phyloP scores from a whole-genome alignment of 192 early-diverging fungal genomes.

The Coemansia biformis region DNA sequence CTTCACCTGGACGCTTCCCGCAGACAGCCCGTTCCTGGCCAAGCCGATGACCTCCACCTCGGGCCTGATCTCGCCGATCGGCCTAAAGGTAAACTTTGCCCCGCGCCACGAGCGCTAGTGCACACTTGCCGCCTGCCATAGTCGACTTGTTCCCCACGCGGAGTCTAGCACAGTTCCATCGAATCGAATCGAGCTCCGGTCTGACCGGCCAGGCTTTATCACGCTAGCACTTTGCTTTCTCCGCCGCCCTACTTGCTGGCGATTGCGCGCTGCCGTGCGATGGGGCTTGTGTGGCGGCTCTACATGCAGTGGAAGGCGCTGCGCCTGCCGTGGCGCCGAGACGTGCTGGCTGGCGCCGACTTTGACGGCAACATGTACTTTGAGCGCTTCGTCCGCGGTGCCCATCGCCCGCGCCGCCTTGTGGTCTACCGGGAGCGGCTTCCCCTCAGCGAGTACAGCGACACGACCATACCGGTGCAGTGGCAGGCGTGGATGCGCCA shows the following conservation, averaged over 20 bases:
- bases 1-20: slow-evolving; percentile 38
- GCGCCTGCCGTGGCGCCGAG: slow-evolving; percentile 43
- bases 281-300: slow-evolving; percentile 7
- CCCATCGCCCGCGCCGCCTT: slow-evolving; percentile 23
- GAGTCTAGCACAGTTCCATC: no score
- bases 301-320: slow-evolving; percentile 42
- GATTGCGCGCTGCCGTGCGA: neutral
- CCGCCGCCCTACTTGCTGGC: no score
- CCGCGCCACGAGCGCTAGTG: slow-evolving; percentile 10
- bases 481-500: slow-evolving; percentile 53
- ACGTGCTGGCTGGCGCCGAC: slow-evolving; percentile 29
- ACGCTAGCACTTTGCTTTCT: no score
- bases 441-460: slow-evolving; percentile 28
- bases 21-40: slow-evolving; percentile 31
- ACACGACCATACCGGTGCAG: slow-evolving; percentile 42
- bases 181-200: no score
- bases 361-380: slow-evolving; percentile 48
- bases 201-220: no score
- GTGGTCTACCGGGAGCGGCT: slow-evolving; percentile 29
- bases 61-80: slow-evolving; percentile 41
- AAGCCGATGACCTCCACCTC: slow-evolving; percentile 26
- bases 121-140: no score
- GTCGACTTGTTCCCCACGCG: no score
- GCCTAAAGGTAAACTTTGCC: slow-evolving; percentile 25
- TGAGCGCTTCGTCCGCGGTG: slow-evolving; percentile 21